Evolutionary conservation across 225 moss, liverwort and hornwort genomes (phyloP).

Genomic region (Takakia lepidozioides): DNA sequence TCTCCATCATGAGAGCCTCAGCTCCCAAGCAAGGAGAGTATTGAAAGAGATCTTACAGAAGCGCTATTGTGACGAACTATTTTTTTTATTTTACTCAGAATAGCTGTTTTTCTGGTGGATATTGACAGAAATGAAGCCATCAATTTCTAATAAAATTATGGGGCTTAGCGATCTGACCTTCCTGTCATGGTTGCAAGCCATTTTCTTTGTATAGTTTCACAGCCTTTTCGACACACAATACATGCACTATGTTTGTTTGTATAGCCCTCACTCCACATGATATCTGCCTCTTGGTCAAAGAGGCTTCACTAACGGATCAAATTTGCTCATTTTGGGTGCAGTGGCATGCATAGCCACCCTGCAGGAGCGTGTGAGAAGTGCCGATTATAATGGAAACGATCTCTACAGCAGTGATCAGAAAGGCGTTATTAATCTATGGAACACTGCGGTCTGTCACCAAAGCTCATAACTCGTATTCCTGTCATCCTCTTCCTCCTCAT

Average conservation of each 20-base stretch:
- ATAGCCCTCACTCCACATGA: background rate
- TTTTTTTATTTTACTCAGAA: too few species aligned
- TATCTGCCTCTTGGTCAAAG: background rate
- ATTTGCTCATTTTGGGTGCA: background rate
- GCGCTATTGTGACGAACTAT: too few species aligned
- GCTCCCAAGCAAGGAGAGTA: too few species aligned
- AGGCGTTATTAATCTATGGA: conserved; percentile 9
- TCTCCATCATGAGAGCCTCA: too few species aligned
- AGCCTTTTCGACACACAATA: background rate
- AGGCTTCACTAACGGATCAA: background rate
- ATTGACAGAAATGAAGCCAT: too few species aligned
- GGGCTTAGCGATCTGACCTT: too few species aligned
- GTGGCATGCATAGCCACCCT: conserved; percentile 5
- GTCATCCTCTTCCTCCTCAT: background rate
- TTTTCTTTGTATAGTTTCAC: background rate
- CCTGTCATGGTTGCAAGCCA: too few species aligned
- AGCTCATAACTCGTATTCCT: too few species aligned
- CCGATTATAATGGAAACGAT: conserved; percentile 1
- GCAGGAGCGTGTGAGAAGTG: conserved; percentile 6
- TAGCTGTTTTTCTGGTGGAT: too few species aligned
- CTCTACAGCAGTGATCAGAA: conserved; percentile 3
- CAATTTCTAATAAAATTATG: too few species aligned
- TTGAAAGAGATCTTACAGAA: too few species aligned
- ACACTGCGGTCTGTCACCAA: conserved; percentile 4
- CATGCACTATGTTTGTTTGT: background rate